Evolutionary conservation across 805 yeast species (phyloP), one percentile per base, ranked within the genome.

Genomic region (Candida stauntonica): DNA sequence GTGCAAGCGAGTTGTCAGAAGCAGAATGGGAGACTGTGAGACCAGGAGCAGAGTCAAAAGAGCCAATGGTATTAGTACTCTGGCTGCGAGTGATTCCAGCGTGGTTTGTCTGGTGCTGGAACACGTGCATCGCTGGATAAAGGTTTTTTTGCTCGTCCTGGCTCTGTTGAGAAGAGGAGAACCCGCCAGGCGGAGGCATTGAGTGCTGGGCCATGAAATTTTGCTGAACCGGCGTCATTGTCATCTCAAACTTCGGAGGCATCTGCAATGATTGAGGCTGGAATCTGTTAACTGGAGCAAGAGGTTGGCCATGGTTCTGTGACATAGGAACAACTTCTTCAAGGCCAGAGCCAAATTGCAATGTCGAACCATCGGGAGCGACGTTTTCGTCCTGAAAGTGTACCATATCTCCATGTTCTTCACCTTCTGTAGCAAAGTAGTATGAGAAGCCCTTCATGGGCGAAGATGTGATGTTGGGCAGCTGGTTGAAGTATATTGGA

Each of bases 41-140:
- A n/a, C 52, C 51, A 3, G 63, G 62, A 11, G 48, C 46, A 1
- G 64, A 57, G 17, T 56, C 59, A 28, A 45, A 45, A 1, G 68
- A 62, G 4, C 63, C 59, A 5, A 63, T 40, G 7, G 46, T 38
- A 21, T 45, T 38, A 2, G 33, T 34, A 11, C 68, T 61, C 14
- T 49, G 49, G 3, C 69, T 63, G 38, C 59, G 61, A 12, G 42
- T 43, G 7, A 54, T 20, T n/a, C n/a, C 28, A 13, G 29, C 24
- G 15, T 12, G 6, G 13, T n/a, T 15, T 30, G 35, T 5, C 19
- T 35, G 14, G 29, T 38, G 41, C 23, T 33, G 42, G 41, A 46
- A 46, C 32, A 43, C 39, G 29, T 42, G 47, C 50, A 46, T 46
- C 1, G 50, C 44, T 5, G 50, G 50, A 29, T 32, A 43, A 27